These are phyloP conservation scores for Chaetoscypha palmicola DNA, from an alignment of 2,329 filamentous ascomycete genomes.

Conservation along the genomic window DNA sequence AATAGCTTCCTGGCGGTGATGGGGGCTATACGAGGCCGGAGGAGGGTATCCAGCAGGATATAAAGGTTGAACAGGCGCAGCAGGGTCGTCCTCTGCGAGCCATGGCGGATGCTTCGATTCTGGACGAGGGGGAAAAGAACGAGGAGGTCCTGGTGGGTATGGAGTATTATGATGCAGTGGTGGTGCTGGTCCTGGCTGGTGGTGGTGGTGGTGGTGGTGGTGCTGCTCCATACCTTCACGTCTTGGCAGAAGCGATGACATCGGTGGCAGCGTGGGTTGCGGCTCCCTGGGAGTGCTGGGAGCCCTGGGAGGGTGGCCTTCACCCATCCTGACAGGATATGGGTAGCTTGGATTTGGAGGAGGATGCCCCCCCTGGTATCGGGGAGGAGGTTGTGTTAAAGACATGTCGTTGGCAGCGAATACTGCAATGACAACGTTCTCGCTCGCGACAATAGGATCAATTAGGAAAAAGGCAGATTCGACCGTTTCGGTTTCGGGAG, in stretches of 20 bases:
- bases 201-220: conserved; percentile 2
- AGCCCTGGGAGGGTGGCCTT: neutral
- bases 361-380: neutral
- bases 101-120: conserved; percentile 14
- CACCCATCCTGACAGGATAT: conserved; percentile 4
- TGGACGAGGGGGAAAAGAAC: neutral
- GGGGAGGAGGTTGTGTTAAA: conserved; percentile 4
- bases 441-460: no score
- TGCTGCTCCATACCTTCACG: conserved; percentile 9
- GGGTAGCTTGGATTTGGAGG: conserved; percentile 1
- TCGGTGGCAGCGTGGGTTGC: conserved; percentile 17
- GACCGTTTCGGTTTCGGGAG: no score
- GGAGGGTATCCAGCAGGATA: conserved; percentile 8
- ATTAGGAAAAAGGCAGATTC: no score
- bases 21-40: conserved; percentile 10
- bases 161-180: conserved; percentile 1
- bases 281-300: neutral
- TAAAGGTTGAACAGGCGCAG: conserved; percentile 13
- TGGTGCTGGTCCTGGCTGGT: conserved; percentile 3
- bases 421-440: no score
- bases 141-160: conserved; percentile 7
- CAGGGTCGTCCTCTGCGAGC: conserved; percentile 11
- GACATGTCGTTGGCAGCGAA: conserved; percentile 3
- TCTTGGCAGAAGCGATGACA: conserved; percentile 20
- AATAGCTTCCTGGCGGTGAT: conserved; percentile 6